Evolutionary conservation across 2,329 filamentous ascomycete species (phyloP).

Genomic region (Colletotrichum shisoi): DNA sequence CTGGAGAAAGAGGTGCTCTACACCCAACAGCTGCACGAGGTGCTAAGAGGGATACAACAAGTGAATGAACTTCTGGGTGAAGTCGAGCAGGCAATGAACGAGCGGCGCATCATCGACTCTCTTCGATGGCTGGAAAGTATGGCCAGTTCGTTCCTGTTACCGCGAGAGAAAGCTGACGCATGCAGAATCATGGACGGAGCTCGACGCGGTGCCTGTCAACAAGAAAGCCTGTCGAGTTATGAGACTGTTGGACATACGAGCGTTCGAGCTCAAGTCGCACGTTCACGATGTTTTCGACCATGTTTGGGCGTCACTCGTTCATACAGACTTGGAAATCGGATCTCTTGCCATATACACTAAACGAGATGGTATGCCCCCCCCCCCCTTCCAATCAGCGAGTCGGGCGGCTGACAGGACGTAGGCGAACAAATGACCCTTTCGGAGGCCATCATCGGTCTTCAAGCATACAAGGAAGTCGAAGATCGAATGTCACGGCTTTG

Average conservation of each 20-base stretch:
- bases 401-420: constrained; percentile 44
- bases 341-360: constrained; percentile 65
- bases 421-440: constrained; percentile 62
- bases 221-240: constrained; percentile 69
- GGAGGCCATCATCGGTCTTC: constrained; percentile 64
- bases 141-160: constrained; percentile 33
- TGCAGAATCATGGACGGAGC: constrained; percentile 63
- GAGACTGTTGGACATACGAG: constrained; percentile 70
- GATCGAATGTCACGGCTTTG: constrained; percentile 67
- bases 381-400: not conserved
- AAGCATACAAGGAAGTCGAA: constrained; percentile 68
- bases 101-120: constrained; percentile 64
- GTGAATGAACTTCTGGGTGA: constrained; percentile 69
- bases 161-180: constrained; percentile 42
- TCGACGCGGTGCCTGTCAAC: constrained; percentile 67
- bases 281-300: constrained; percentile 72
- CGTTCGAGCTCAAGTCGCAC: constrained; percentile 70
- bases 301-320: constrained; percentile 75
- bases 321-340: constrained; percentile 64
- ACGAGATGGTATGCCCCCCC: constrained; percentile 56
- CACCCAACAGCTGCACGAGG: constrained; percentile 62
- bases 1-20: constrained; percentile 66
- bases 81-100: constrained; percentile 65
- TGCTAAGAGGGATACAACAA: constrained; percentile 60
- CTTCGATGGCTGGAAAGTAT: constrained; percentile 65